A percentile compares a stretch with the other conserved stretches of the same genome.
phyloP scores from a whole-genome alignment of 306 rosid genomes.

The Alnus rubra region DNA sequence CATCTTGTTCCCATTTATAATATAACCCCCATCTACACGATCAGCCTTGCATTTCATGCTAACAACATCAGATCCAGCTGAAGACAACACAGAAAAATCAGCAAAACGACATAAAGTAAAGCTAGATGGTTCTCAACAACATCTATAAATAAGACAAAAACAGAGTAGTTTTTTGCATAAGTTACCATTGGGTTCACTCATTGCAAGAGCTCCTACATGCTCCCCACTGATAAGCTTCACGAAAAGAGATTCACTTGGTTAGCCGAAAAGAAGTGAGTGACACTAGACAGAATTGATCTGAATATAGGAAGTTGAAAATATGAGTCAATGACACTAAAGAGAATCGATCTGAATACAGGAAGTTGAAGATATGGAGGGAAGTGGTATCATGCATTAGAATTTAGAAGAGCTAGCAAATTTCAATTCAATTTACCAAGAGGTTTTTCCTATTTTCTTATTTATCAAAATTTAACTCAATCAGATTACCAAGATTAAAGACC shows the following conservation, averaged over 20 bases:
- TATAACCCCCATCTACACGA: slow-evolving; percentile 77
- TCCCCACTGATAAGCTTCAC: slow-evolving; percentile 91
- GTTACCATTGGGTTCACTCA: slow-evolving; percentile 97
- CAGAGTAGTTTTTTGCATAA: slow-evolving; percentile 14
- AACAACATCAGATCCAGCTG: slow-evolving; percentile 99
- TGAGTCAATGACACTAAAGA: too few species aligned
- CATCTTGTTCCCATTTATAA: slow-evolving; percentile 93
- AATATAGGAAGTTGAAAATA: not conserved
- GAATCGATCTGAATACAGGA: not conserved
- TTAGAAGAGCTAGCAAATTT: not conserved
- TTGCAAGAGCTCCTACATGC: slow-evolving; percentile 96
- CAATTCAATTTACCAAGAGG: not conserved
- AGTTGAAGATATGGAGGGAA: not conserved
- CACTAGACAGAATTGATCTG: not conserved
- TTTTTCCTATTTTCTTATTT: not conserved
- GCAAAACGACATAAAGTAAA: slow-evolving; percentile 14
- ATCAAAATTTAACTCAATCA: not conserved
- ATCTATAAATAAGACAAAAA: slow-evolving; percentile 24
- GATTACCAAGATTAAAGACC: not conserved
- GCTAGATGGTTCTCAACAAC: slow-evolving; percentile 13
- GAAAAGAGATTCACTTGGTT: slow-evolving; percentile 27
- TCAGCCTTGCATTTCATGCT: slow-evolving; percentile 99
- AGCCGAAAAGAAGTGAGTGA: slow-evolving; percentile 20
- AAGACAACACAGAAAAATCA: slow-evolving; percentile 21
- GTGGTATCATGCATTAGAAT: not conserved